Evolutionary conservation across 306 rosid species (phyloP).

Genomic region (Myrica gale): DNA sequence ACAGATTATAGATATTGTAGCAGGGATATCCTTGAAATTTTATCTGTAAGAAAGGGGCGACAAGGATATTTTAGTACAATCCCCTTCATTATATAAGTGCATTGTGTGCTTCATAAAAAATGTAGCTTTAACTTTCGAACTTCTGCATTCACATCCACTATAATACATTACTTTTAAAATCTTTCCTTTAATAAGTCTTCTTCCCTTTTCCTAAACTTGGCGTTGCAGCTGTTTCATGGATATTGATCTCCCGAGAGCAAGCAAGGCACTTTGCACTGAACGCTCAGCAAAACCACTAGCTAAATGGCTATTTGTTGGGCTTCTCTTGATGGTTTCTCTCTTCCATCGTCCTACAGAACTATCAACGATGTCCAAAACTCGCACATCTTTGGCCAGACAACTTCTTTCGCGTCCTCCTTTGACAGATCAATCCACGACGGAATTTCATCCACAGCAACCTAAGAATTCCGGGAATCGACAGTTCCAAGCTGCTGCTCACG

Average conservation of each 20-base stretch:
- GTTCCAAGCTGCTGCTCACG: constrained; percentile 9
- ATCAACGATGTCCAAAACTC: neutral
- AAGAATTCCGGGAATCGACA: neutral
- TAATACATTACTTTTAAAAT: neutral
- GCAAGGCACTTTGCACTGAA: neutral
- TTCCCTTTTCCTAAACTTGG: neutral
- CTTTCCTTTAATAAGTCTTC: neutral
- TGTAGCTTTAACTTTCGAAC: neutral
- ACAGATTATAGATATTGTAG: too few species aligned
- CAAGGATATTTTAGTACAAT: neutral
- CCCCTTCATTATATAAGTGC: neutral
- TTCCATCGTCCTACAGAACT: neutral
- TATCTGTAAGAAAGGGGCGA: neutral
- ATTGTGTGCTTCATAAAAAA: neutral
- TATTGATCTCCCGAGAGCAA: neutral
- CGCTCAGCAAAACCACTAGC: neutral
- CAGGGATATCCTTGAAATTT: neutral
- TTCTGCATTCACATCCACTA: neutral
- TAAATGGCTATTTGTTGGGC: neutral
- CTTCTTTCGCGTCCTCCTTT: neutral
- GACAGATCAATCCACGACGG: neutral
- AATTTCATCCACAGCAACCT: neutral
- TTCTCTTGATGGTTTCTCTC: constrained; percentile 13
- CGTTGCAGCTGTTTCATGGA: neutral
- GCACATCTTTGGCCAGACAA: neutral